Base-by-base conservation (phyloP, 768 basidiomycete species). In the Chalciporus pseudorubinellus region DNA sequence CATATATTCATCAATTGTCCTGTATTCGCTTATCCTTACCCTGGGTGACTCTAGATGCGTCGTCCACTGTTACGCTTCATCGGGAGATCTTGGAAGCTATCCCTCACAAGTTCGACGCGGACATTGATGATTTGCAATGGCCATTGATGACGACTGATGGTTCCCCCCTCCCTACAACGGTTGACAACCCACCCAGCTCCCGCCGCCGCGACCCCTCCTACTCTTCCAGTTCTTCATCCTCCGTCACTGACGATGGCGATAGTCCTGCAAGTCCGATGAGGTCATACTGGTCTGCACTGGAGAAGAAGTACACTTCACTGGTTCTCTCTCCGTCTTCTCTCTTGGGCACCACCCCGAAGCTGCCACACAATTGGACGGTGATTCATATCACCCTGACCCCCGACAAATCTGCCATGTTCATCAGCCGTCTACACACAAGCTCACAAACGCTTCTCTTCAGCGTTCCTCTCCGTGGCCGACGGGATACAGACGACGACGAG, bases 21-120 rank as follows among this genome's bases (percentile, higher is more conserved):
- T 12, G 14, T 31, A 3, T 12, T 13, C 21, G 46, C 28, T 43
- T 16, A 39, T 12, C 1, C 11, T 8, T 12, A 6, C 20, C 12
- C n/a, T 3, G 18, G 16, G 39, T 13, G 18, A 26, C 34, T 43
- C 9, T 57, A 95, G 95, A 95, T 66, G 72, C 78, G 13, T 84
- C 85, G 3, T 75, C 85, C 0, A 81, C 89, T 5, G 79, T 94
- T 40, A 92, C 92, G 0, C 75, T 97, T 2, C 83, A 85, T 9
- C 80, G 92, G 16, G 95, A 98, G 63, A 81, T 98, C 75, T 67
- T 94, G 14, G 93, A 95, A 56, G 82, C 81, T 14, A 86, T 95
- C 44, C 76, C 80, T 1, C 69, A 81, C 61, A 97, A 97, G 64
- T 81, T 88, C 3, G 63, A 73, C 12, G 31, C 62, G 1, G 63